These are phyloP conservation scores for Limonomyces culmigenus DNA, from an alignment of 1,284 basidiomycete genomes.

Conservation along the genomic window DNA sequence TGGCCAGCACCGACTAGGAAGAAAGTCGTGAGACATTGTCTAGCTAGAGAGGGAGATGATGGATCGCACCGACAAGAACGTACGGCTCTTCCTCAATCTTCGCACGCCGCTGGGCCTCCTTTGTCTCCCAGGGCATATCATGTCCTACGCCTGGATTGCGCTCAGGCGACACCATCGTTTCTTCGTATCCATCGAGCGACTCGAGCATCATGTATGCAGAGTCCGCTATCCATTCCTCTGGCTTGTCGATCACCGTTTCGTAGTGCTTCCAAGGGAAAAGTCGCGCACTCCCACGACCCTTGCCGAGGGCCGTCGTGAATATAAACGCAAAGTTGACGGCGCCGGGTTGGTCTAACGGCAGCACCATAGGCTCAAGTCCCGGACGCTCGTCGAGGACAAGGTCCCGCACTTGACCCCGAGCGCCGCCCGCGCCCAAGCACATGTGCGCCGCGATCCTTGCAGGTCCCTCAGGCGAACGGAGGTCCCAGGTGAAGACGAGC, in stretches of 20 bases:
- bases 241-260: too few species aligned
- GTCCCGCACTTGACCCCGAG: not conserved
- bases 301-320: not conserved
- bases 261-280: not conserved
- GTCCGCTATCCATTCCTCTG: not conserved
- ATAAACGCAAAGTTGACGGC: not conserved
- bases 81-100: not conserved
- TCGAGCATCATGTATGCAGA: not conserved
- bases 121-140: too few species aligned
- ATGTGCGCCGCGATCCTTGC: not conserved
- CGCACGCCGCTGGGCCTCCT: too few species aligned
- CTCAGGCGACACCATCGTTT: not conserved
- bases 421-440: not conserved
- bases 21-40: not conserved
- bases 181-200: not conserved
- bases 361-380: not conserved
- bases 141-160: too few species aligned
- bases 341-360: too few species aligned
- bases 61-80: not conserved
- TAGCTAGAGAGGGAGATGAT: not conserved
- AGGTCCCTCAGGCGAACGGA: not conserved
- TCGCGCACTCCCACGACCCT: not conserved
- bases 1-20: constrained; percentile 49
- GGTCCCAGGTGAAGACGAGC: constrained; percentile 2
- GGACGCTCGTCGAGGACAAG: not conserved